phyloP scores from a whole-genome alignment of 1,284 basidiomycete species.

The Ceratobasidium theobromae region DNA sequence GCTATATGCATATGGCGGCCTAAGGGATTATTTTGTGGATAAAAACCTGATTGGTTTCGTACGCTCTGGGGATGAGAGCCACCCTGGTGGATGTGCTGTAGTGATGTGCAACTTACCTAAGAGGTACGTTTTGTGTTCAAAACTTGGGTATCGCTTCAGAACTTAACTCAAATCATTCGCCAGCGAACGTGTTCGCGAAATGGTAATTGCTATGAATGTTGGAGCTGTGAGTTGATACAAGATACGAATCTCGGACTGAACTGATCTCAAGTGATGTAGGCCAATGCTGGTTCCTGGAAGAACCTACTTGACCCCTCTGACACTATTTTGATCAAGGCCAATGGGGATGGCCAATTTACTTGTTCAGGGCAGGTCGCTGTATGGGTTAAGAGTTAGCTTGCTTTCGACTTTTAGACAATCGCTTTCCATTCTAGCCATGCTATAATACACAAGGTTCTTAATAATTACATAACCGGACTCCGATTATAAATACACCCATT shows the following conservation, averaged over 20 bases:
- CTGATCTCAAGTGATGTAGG: neutral
- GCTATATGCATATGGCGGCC: slow-evolving; percentile 62
- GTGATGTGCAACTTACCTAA: slow-evolving; percentile 70
- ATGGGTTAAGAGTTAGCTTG: slow-evolving; percentile 20
- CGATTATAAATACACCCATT: slow-evolving; percentile 5
- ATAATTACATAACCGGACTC: slow-evolving; percentile 2
- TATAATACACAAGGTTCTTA: slow-evolving; percentile 5
- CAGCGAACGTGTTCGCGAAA: neutral
- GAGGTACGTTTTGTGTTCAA: slow-evolving; percentile 47
- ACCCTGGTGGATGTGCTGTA: slow-evolving; percentile 58
- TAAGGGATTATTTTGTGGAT: slow-evolving; percentile 58
- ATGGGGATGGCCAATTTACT: slow-evolving; percentile 29
- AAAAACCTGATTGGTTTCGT: slow-evolving; percentile 73
- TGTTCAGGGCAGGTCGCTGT: slow-evolving; percentile 29
- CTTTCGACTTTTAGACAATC: neutral
- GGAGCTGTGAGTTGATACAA: slow-evolving; percentile 29
- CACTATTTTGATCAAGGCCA: slow-evolving; percentile 4
- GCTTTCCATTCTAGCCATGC: neutral
- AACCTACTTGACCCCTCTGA: slow-evolving; percentile 28
- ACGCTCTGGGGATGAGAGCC: slow-evolving; percentile 55
- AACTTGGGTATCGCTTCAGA: slow-evolving; percentile 12
- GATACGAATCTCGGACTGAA: neutral
- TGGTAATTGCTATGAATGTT: slow-evolving; percentile 3
- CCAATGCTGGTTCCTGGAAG: slow-evolving; percentile 32
- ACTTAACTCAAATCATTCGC: neutral